Conservation (phyloP, 768 basidiomycete genomes). For the Punctularia strigosozonata region DNA sequence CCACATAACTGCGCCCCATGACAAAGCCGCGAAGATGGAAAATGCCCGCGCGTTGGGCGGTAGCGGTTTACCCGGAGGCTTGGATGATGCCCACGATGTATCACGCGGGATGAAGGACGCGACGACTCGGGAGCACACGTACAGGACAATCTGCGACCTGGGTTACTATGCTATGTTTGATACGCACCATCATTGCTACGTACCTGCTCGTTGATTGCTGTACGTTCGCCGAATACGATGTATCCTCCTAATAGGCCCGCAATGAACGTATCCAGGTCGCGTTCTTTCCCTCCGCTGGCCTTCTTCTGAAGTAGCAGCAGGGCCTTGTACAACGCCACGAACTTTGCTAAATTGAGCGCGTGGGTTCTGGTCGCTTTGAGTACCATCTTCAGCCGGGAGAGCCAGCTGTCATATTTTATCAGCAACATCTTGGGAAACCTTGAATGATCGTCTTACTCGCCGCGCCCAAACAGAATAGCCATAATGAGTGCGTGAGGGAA, state of each 20-base stretch:
- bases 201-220: slow-evolving; percentile 88
- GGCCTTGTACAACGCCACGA: slow-evolving; percentile 88
- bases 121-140: slow-evolving; percentile 86
- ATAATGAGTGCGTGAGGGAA: slow-evolving; percentile 96
- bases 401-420: slow-evolving; percentile 44
- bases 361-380: slow-evolving; percentile 83
- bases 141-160: slow-evolving; percentile 74
- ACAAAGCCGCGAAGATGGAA: slow-evolving; percentile 73
- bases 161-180: background rate
- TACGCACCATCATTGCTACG: slow-evolving; percentile 11
- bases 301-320: slow-evolving; percentile 75
- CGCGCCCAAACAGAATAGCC: slow-evolving; percentile 87
- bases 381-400: slow-evolving; percentile 52
- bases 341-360: slow-evolving; percentile 85
- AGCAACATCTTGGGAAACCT: slow-evolving; percentile 2
- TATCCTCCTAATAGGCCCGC: slow-evolving; percentile 92
- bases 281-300: slow-evolving; percentile 70
- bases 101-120: slow-evolving; percentile 87
- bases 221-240: slow-evolving; percentile 75
- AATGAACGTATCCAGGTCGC: slow-evolving; percentile 76
- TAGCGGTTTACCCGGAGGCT: slow-evolving; percentile 44
- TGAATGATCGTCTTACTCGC: slow-evolving; percentile 51
- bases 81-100: slow-evolving; percentile 25
- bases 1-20: slow-evolving; percentile 98
- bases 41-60: slow-evolving; percentile 84